Base-by-base conservation (phyloP, 2,329 filamentous ascomycete species). In the Aspergillus ochraceus region DNA sequence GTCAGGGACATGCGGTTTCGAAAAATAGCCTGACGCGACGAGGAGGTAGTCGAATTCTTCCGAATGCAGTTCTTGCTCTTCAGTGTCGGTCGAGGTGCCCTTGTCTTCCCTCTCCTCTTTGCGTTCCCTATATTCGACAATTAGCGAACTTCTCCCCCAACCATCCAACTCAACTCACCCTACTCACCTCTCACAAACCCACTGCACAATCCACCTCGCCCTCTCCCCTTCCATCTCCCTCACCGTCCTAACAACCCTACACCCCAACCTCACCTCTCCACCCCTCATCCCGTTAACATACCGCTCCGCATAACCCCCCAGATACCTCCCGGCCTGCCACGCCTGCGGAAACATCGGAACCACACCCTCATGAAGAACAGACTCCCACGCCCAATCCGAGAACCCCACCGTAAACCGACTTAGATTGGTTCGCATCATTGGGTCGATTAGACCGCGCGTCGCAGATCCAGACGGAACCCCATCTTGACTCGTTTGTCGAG, bases 21-120 rank as follows among this genome's bases (percentile, higher is more conserved):
- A 86, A 71, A 95, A 95, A 77, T 90, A 94, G 0, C 91, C 91
- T 1, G 89, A 89, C 0, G 89, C 86, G 1, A 95, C 81, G 5
- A 96, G 71, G 1, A 96, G 76, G 62, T 88, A 84, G 71, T 95
- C 89, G 65, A 92, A 95, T 3, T 64, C 52, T 54, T 74, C 72
- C 0, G 64, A 67, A 3, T 54, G 42, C 1, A 66, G 45, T n/a
- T 61, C 49, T 26, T 42, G 53, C 17, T 39, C 22, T 49, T 12
- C 11, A 32, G 10, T 9, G 1, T 29, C 26, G 8, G 26, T 9
- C 26, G 26, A 29, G 26, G 2, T 29, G 2, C 26, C 26, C 26
- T 29, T 36, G 12, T 36, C 32, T 12, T 36, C 12, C 11, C 11
- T 5, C 4, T 36, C 32, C 32, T 17, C 11, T 17, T 36, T 12